Evolutionary conservation across 768 basidiomycete genomes (phyloP).

Genomic region (Naganishia friedmannii): DNA sequence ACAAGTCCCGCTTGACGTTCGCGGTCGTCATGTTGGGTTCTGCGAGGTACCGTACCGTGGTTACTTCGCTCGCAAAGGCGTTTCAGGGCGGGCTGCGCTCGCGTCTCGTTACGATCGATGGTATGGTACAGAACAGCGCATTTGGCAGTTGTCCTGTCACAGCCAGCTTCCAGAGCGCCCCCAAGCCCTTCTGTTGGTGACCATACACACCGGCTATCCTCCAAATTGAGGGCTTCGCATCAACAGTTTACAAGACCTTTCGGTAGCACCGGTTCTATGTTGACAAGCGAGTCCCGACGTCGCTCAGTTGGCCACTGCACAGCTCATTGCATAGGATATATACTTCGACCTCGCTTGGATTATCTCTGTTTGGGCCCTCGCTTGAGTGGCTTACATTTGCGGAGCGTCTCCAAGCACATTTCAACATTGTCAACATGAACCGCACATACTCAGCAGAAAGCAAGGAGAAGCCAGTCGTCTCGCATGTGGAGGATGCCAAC

Average conservation of each 20-base stretch:
- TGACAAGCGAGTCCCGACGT: slow-evolving; percentile 2
- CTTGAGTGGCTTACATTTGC: neutral
- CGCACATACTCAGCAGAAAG: slow-evolving; percentile 10
- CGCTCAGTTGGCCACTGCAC: neutral
- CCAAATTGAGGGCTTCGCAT: neutral
- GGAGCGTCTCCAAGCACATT: neutral
- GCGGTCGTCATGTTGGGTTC: no score
- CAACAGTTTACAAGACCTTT: neutral
- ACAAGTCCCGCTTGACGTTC: neutral
- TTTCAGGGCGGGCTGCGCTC: neutral
- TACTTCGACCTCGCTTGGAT: slow-evolving; percentile 22
- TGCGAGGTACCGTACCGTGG: neutral
- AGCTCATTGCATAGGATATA: neutral
- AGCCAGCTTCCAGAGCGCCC: no score
- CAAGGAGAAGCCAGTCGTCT: slow-evolving; percentile 26
- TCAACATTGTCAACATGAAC: slow-evolving; percentile 3
- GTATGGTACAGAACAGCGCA: neutral
- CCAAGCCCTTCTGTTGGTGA: neutral
- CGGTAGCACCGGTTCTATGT: slow-evolving; percentile 6
- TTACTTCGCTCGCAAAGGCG: neutral
- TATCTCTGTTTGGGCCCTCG: slow-evolving; percentile 2
- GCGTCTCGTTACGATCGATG: neutral
- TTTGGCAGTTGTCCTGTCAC: no score
- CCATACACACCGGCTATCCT: slow-evolving; percentile 1
- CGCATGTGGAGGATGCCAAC: slow-evolving; percentile 19